Conservation (phyloP, 495 filamentous ascomycete genomes). For the Penicillium manginii region DNA sequence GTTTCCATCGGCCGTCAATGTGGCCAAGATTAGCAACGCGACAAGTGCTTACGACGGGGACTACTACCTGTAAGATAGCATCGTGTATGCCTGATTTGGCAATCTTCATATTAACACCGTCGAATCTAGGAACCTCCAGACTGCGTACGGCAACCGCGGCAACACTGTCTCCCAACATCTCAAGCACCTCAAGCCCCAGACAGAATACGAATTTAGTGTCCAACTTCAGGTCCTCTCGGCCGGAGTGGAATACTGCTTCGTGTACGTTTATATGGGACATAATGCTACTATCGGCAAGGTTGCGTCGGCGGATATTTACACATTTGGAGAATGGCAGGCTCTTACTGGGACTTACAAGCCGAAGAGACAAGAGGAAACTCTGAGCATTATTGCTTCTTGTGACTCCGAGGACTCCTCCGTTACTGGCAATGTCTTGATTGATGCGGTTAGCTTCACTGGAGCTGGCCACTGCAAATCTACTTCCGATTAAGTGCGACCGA, state of each 20-base stretch:
- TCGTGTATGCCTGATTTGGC: not conserved
- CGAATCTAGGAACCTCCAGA: slow-evolving; percentile 21
- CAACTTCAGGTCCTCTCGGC: slow-evolving; percentile 17
- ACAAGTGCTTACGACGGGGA: slow-evolving; percentile 25
- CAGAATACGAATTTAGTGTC: slow-evolving; percentile 22
- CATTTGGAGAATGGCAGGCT: slow-evolving; percentile 22
- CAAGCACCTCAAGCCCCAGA: slow-evolving; percentile 12
- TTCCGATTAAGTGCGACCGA: not conserved
- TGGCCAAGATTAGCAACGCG: slow-evolving; percentile 25
- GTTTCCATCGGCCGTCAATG: slow-evolving; percentile 25
- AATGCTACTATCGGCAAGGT: slow-evolving; percentile 25
- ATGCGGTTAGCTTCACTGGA: slow-evolving; percentile 24
- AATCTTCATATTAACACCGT: not conserved
- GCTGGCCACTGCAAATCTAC: slow-evolving; percentile 1
- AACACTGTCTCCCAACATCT: slow-evolving; percentile 29
- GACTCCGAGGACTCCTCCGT: slow-evolving; percentile 26
- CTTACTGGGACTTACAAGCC: slow-evolving; percentile 24
- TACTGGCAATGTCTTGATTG: slow-evolving; percentile 22
- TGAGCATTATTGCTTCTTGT: slow-evolving; percentile 28
- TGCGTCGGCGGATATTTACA: slow-evolving; percentile 13
- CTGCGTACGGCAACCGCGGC: slow-evolving; percentile 25
- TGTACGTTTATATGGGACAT: slow-evolving; percentile 23
- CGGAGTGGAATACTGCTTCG: slow-evolving; percentile 22
- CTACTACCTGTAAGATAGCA: slow-evolving; percentile 27
- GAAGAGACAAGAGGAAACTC: slow-evolving; percentile 10